A percentile compares a stretch with the other conserved stretches of the same genome.
Conservation (phyloP, 2,329 filamentous ascomycete genomes). For the Penicillium polonicum region DNA sequence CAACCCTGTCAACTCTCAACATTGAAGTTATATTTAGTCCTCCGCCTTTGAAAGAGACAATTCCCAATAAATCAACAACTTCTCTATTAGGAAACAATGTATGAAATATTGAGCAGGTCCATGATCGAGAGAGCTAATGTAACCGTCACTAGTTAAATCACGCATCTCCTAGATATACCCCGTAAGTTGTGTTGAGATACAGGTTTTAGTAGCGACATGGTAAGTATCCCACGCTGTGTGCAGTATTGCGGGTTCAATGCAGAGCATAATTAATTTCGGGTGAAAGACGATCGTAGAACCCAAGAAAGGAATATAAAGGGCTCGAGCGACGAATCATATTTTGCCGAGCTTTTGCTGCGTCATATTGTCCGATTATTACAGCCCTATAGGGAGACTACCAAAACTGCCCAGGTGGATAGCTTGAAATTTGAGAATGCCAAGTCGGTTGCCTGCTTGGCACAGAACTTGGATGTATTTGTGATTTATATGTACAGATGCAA, state of each 20-base stretch:
- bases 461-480: background rate
- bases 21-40: background rate
- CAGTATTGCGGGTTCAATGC: background rate
- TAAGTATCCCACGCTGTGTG: too few relatives aligned
- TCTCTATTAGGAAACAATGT: background rate
- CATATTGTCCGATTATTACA: background rate
- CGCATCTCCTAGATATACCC: too few relatives aligned
- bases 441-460: slow-evolving; percentile 4
- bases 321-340: background rate
- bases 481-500: slow-evolving; percentile 3
- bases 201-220: too few relatives aligned
- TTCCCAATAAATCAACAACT: background rate
- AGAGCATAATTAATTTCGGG: background rate
- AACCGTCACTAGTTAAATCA: too few relatives aligned
- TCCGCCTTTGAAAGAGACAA: background rate
- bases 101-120: background rate
- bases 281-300: background rate
- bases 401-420: background rate
- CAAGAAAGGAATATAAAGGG: background rate
- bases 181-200: too few relatives aligned
- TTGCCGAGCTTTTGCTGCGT: background rate
- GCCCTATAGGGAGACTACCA: background rate
- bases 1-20: background rate
- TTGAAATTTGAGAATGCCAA: slow-evolving; percentile 1
- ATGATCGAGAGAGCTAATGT: too few relatives aligned